Percentiles rank a stretch among this genome's conserved stretches.
Evolutionary conservation across 2,329 filamentous ascomycete genomes (phyloP).

Genomic region (Trichoderma arundinaceum): DNA sequence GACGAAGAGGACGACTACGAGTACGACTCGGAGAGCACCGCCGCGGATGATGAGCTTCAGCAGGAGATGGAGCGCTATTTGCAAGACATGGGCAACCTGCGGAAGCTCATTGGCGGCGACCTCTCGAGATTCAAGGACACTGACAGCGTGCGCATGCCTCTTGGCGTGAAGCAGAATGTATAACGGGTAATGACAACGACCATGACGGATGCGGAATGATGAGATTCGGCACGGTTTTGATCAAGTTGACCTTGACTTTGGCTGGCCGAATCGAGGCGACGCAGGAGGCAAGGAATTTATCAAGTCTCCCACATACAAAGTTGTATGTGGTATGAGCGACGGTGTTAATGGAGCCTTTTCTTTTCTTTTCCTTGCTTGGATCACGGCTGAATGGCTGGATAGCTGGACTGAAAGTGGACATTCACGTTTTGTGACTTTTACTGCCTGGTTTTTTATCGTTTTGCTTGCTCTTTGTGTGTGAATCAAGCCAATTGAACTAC

Average conservation of each 20-base stretch:
- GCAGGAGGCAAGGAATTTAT: too few species aligned
- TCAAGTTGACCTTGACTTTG: background rate
- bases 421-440: background rate
- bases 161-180: slow-evolving; percentile 53
- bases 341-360: background rate
- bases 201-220: background rate
- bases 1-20: slow-evolving; percentile 64
- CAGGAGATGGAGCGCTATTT: slow-evolving; percentile 85
- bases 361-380: background rate
- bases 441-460: too few species aligned
- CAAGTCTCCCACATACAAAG: background rate
- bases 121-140: slow-evolving; percentile 69
- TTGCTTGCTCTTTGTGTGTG: background rate
- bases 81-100: slow-evolving; percentile 76
- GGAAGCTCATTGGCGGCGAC: slow-evolving; percentile 73
- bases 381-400: background rate
- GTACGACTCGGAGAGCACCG: slow-evolving; percentile 53
- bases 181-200: slow-evolving; percentile 34
- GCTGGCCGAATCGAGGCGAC: too few species aligned
- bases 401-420: background rate
- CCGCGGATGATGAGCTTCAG: slow-evolving; percentile 70
- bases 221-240: background rate
- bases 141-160: slow-evolving; percentile 60
- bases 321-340: slow-evolving; percentile 15
- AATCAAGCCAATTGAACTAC: background rate